Evolutionary conservation across 768 basidiomycete species (phyloP).

Genomic region (Russula vinacea): DNA sequence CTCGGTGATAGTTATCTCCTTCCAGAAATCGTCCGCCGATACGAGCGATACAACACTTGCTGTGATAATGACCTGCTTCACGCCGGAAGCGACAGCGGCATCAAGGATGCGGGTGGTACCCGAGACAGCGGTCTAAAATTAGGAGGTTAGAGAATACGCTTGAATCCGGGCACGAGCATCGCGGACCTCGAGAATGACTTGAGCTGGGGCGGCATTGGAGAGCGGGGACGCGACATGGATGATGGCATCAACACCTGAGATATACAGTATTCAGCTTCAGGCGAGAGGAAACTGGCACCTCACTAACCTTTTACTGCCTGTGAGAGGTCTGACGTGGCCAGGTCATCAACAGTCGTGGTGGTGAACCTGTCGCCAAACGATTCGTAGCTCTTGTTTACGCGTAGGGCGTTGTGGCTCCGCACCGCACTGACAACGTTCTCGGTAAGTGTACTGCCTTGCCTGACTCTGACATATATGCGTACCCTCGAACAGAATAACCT

Average conservation of each 20-base stretch:
- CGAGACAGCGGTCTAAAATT: conserved; percentile 19
- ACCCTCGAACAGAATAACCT: conserved; percentile 52
- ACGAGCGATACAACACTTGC: conserved; percentile 16
- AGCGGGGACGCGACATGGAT: conserved; percentile 29
- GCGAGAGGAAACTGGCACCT: no score
- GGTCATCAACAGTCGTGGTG: conserved; percentile 29
- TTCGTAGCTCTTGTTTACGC: conserved; percentile 23
- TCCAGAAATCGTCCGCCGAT: not conserved
- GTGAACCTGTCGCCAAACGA: conserved; percentile 28
- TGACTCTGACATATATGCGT: no score
- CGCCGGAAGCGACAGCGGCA: conserved; percentile 2
- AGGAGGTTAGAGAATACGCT: not conserved
- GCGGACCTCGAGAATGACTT: conserved; percentile 26
- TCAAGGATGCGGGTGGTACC: conserved; percentile 28
- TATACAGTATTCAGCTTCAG: not conserved
- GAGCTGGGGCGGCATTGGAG: not conserved
- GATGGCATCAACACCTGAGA: conserved; percentile 23
- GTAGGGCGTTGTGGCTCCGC: conserved; percentile 28
- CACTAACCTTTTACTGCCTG: conserved; percentile 29
- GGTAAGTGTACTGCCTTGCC: not conserved
- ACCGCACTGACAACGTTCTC: conserved; percentile 24
- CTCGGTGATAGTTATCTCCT: conserved; percentile 8
- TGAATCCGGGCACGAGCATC: not conserved
- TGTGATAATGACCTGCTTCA: conserved; percentile 24
- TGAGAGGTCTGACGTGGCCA: conserved; percentile 30